Evolutionary conservation across 179 eudicot species (phyloP), one percentile per base, ranked within the genome.

Genomic region (Carnegiea gigantea): DNA sequence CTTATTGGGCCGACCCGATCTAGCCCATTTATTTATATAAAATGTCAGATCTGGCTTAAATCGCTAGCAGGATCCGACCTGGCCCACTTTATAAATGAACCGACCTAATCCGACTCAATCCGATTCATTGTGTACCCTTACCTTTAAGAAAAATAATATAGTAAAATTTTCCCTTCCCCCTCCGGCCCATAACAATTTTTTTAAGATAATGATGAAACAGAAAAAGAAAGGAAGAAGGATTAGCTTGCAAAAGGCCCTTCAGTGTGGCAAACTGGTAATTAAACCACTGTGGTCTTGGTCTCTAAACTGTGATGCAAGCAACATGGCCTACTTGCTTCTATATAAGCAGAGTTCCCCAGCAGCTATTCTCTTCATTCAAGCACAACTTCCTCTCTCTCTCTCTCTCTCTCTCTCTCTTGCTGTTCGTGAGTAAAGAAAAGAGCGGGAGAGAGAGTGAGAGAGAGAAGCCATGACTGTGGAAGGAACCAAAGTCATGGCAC

Each of bases 331-430:
- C 65, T 60, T 60, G 65, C 26, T 20, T 54, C 26, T 62, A 62
- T 62, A 11, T 62, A 62, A 62, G 28, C 3, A 62, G 28, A 23
- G 68, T 23, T n/a, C 30, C 38, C 17, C 10, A 2, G 9, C 71
- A 67, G 33, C 38, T 67, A 12, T 62, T 23, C 33, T 67, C 18
- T 9, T 1, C 71, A 67, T 28, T 67, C 5, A 26, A 67, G 36
- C 71, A 67, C 68, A 67, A 0, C 38, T 9, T 21, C 30, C 72
- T 24, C 80, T 26, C 74, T 33, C 76, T 57, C 28, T 78, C 80
- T 26, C 74, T 33, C 76, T 57, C 28, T 78, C 54, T 44, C 67
- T 51, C 81, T 74, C 43, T 28, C 28, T 73, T 28, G 30, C 1
- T 6, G 43, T 38, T 38, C 2, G 43, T 38, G 43, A 38, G 43